A percentile compares a stretch with the other conserved stretches of the same genome.
Conservation (phyloP, 1,284 basidiomycete genomes). For the Cryptococcus sp. region DNA sequence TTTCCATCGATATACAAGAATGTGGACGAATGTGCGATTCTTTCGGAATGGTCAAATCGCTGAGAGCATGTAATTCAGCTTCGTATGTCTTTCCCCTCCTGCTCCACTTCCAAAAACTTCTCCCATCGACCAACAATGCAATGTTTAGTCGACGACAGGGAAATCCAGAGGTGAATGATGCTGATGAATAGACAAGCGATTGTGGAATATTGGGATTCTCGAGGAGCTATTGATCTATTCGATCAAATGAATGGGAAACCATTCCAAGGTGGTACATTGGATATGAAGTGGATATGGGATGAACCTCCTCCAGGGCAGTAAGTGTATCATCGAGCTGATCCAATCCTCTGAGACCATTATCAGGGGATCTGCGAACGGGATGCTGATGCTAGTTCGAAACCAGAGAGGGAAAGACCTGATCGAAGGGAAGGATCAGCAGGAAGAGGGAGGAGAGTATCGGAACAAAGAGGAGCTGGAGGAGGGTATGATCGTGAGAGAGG, state of each 20-base stretch:
- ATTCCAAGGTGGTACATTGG: conserved; percentile 80
- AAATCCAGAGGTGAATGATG: neutral
- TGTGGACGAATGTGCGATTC: conserved; percentile 75
- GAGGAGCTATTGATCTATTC: conserved; percentile 74
- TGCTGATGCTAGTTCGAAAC: neutral
- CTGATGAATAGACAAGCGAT: conserved; percentile 61
- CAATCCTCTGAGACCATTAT: neutral
- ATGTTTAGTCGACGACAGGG: neutral
- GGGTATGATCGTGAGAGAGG: no score
- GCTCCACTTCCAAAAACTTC: neutral
- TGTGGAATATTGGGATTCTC: conserved; percentile 82
- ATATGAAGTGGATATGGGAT: conserved; percentile 86
- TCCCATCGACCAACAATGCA: no score
- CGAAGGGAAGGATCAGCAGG: neutral
- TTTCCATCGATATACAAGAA: conserved; percentile 73
- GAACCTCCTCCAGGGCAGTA: conserved; percentile 47
- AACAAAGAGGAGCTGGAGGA: no score
- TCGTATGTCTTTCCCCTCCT: conserved; percentile 56
- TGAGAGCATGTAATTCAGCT: conserved; percentile 61
- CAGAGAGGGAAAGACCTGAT: neutral
- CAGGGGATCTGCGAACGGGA: conserved; percentile 1
- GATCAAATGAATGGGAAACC: conserved; percentile 72
- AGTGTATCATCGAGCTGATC: conserved; percentile 3
- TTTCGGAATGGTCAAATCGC: conserved; percentile 83
- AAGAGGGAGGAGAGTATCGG: no score